Evolutionary conservation across 2,329 filamentous ascomycete species (phyloP), one percentile per base, ranked within the genome.

Genomic region (Zymoseptoria ardabiliae): DNA sequence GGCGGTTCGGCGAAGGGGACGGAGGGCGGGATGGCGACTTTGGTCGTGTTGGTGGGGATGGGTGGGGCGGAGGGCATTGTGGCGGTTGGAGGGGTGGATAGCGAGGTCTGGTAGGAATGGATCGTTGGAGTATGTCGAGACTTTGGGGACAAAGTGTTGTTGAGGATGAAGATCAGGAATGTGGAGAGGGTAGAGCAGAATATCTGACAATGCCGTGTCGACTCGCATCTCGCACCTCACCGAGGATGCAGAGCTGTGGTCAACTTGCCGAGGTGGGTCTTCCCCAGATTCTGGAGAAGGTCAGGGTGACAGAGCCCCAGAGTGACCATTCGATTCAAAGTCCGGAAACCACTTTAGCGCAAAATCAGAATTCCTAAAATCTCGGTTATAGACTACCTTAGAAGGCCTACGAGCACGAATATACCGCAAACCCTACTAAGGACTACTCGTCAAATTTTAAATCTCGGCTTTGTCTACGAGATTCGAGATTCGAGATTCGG

Each of bases 1-100:
- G 87, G 82, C 1, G 88, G 88, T 67, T 91, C 88, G 4, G 86
- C 85, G 75, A 91, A 89, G 55, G 88, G 88, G 23, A 89, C 72
- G 3, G 77, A 23, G 35, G 35, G 35, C 6, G 35, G 35, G 35
- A 45, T 45, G 35, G 35, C 35, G 35, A 45, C 35, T 13, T 13
- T 13, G 35, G 35, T 17, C 13, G 35, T 45, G 35, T 45, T 45
- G 35, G 35, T 45, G 35, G 35, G 35, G 35, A 45, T 45, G 35
- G 35, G 35, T 45, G 35, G 35, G 35, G 35, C 35, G 35, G 35
- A 45, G 35, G 35, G 35, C 35, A 45, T 45, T 45, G 17, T 45
- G 35, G 35, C 35, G 35, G 17, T 45, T 45, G 35, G 35, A 7
- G 2, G 28, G 28, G 28, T 9, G 28, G 28, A 11, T 8, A 9